These are phyloP conservation scores for Crotalaria pallida DNA, from an alignment of 306 rosid genomes.

Conservation along the genomic window DNA sequence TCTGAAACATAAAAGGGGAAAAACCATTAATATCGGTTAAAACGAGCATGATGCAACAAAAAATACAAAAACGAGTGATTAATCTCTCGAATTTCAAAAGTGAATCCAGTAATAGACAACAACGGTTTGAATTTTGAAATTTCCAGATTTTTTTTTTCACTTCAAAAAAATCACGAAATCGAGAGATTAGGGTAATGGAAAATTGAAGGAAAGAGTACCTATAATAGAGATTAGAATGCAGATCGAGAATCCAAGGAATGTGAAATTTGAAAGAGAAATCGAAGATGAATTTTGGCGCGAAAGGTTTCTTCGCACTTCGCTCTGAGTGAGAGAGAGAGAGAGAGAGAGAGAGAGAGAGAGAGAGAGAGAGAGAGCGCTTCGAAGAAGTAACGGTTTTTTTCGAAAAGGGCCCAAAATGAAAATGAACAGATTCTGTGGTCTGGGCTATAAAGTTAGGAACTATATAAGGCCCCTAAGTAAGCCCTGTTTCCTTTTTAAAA, in stretches of 20 bases:
- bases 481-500: too few species aligned
- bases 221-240: background rate
- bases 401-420: background rate
- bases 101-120: background rate
- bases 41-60: background rate
- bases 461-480: background rate
- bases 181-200: background rate
- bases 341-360: background rate
- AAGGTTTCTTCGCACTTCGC: slow-evolving; percentile 12
- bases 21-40: background rate
- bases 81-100: background rate
- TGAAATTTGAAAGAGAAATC: slow-evolving; percentile 16
- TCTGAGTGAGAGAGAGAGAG: background rate
- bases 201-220: slow-evolving; percentile 16
- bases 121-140: slow-evolving; percentile 8
- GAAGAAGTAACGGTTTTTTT: background rate
- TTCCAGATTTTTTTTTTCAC: background rate
- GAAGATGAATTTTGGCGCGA: slow-evolving; percentile 41
- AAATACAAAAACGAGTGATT: background rate
- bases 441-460: background rate
- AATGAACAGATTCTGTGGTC: background rate
- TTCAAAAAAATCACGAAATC: background rate
- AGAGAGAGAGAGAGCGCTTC: background rate
- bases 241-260: slow-evolving; percentile 16
- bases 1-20: background rate